phyloP scores from a whole-genome alignment of 2,329 filamentous ascomycete species.

The Bisporella sp. region DNA sequence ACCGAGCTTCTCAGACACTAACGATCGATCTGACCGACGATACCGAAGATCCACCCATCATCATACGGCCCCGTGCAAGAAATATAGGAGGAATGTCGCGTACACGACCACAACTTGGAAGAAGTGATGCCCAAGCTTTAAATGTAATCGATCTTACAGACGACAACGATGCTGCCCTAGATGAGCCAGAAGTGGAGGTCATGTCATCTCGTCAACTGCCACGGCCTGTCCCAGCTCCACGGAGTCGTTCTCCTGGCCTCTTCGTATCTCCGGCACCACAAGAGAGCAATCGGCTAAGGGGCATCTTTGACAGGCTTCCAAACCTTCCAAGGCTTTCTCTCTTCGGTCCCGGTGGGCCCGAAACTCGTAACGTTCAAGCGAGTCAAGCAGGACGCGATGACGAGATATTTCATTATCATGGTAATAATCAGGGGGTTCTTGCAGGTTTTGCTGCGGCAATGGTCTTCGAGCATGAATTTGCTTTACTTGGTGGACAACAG shows the following conservation, averaged over 20 bases:
- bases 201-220: slow-evolving; percentile 13
- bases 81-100: slow-evolving; percentile 7
- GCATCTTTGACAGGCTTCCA: background rate
- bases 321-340: background rate
- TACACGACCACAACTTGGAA: slow-evolving; percentile 21
- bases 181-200: slow-evolving; percentile 21
- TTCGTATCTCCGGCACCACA: background rate
- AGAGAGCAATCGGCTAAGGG: background rate
- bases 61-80: background rate
- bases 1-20: slow-evolving; percentile 21
- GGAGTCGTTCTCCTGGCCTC: background rate
- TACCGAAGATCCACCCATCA: slow-evolving; percentile 14
- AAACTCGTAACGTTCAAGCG: background rate
- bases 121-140: slow-evolving; percentile 20
- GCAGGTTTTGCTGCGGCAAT: background rate
- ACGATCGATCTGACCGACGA: slow-evolving; percentile 27
- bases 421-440: background rate
- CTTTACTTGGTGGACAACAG: slow-evolving; percentile 2
- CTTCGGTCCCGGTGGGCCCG: background rate
- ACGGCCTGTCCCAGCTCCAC: background rate
- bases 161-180: slow-evolving; percentile 25
- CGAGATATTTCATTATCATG: background rate
- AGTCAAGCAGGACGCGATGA: no score
- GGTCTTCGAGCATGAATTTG: background rate
- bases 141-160: slow-evolving; percentile 49